Base-by-base conservation (phyloP, 177 flowering plant species). In the Vitis hybrid region DNA sequence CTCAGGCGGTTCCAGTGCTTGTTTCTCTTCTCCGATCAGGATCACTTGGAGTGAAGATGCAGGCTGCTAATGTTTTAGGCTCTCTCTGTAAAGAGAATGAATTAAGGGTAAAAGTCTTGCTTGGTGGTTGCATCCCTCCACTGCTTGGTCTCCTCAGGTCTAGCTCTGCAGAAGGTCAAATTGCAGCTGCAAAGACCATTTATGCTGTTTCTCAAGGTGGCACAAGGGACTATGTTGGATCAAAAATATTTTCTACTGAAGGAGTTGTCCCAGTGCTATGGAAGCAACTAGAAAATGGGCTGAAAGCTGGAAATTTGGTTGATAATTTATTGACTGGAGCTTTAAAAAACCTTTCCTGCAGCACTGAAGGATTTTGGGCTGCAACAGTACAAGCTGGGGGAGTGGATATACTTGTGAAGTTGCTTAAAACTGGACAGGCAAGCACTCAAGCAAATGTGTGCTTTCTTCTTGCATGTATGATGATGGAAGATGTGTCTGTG, bases 71-170 rank as follows among this genome's bases (percentile, higher is more conserved):
- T 69, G 97, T 91, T 70, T 83, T 95, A 71, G 93, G 98, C 1
- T 88, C 98, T 61, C 91, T 95, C 3, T 95, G 99, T 63, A 89
- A 88, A 85, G 99, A 93, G 78, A 90, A 93, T 78, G 98, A 95
- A 59, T 80, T 93, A n/a, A 79, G 94, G 72, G 92, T 91, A 29
- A 93, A 91, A 74, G 98, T 93, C 39, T 74, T 93, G 67, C 88
- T 93, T 67, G 98, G 98, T 5, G 98, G 98, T 58, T 89, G 98
- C 84, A 91, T 95, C 71, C 99, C 99, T 1, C 99, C 99, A 15
- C 76, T 95, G 81, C 97, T 95, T 75, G 89, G 96, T 70, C 94
- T 95, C 48, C 94, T 95, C 60, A 88, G 80, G 74, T 91, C 98
- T 67, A 89, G 77, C 77, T 91, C 97, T n/a, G 76, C 82, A 34